Evolutionary conservation across 306 rosid species (phyloP).

Genomic region (Inga leiocalycina): DNA sequence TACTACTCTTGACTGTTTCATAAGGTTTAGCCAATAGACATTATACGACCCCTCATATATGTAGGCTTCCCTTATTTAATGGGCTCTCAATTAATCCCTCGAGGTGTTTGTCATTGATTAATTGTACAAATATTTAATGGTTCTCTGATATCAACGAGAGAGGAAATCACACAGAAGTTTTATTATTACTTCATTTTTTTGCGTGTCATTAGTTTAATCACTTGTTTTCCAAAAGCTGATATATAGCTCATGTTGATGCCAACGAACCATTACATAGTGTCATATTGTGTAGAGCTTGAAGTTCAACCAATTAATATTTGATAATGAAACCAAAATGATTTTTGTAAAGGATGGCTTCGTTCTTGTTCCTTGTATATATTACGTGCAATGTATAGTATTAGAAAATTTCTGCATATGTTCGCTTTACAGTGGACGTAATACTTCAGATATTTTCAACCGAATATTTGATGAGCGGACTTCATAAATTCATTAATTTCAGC

Average conservation of each 20-base stretch:
- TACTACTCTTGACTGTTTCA: neutral
- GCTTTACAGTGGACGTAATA: neutral
- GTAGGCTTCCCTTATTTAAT: neutral
- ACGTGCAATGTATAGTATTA: neutral
- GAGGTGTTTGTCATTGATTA: neutral
- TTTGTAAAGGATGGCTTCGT: neutral
- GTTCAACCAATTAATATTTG: neutral
- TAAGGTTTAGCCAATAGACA: neutral
- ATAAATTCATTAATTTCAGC: neutral
- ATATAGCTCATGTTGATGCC: neutral
- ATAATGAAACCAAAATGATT: neutral
- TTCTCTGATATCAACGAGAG: neutral
- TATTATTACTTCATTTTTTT: neutral
- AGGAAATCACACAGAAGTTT: neutral
- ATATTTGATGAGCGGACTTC: neutral
- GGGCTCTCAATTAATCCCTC: neutral
- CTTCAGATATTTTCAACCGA: neutral
- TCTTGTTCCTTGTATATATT: neutral
- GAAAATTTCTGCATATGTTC: neutral
- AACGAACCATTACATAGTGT: neutral
- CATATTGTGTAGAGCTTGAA: neutral
- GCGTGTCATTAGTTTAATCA: neutral
- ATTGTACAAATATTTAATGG: neutral
- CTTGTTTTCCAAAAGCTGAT: neutral
- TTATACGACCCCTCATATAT: neutral